These are phyloP conservation scores for Cylindrotheca closterium DNA, from an alignment of 108 stramenopile species.

Conservation along the genomic window DNA sequence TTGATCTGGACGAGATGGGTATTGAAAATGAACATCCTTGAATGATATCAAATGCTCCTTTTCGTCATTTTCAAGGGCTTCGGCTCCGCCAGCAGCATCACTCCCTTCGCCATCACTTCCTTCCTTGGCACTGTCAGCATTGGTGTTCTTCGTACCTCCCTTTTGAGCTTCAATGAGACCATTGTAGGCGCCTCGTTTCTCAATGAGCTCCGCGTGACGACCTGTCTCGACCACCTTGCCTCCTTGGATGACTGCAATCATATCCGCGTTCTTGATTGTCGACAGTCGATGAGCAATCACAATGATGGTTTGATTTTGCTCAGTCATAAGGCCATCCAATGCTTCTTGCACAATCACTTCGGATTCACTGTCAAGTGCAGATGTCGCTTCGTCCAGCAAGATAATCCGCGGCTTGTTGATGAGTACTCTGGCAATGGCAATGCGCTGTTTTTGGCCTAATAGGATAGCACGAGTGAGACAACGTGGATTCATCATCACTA, in stretches of 20 bases:
- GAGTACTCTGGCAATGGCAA: constrained; percentile 84
- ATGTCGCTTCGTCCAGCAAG: constrained; percentile 71
- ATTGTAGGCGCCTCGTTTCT: constrained; percentile 32
- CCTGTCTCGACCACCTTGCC: constrained; percentile 89
- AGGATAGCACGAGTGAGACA: neutral
- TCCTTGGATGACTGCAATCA: constrained; percentile 82
- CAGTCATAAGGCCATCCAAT: constrained; percentile 51
- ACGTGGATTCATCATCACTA: neutral
- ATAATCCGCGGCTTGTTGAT: constrained; percentile 62
- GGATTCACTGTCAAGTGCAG: constrained; percentile 25
- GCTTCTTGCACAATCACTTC: constrained; percentile 49
- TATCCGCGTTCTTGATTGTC: constrained; percentile 83
- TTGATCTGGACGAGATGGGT: constrained; percentile 70
- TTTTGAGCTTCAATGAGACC: constrained; percentile 45
- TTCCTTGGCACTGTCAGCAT: constrained; percentile 6
- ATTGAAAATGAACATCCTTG: constrained; percentile 72
- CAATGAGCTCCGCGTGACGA: constrained; percentile 78
- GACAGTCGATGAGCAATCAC: constrained; percentile 92
- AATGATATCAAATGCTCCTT: constrained; percentile 22
- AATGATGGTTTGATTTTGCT: constrained; percentile 62
- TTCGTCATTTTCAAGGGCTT: neutral
- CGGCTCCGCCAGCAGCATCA: neutral
- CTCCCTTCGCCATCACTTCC: neutral
- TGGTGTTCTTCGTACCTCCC: constrained; percentile 7
- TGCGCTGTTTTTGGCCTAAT: constrained; percentile 38